Evolutionary conservation across 345 rosid genomes (phyloP).

Genomic region (Populus ilicifolia): DNA sequence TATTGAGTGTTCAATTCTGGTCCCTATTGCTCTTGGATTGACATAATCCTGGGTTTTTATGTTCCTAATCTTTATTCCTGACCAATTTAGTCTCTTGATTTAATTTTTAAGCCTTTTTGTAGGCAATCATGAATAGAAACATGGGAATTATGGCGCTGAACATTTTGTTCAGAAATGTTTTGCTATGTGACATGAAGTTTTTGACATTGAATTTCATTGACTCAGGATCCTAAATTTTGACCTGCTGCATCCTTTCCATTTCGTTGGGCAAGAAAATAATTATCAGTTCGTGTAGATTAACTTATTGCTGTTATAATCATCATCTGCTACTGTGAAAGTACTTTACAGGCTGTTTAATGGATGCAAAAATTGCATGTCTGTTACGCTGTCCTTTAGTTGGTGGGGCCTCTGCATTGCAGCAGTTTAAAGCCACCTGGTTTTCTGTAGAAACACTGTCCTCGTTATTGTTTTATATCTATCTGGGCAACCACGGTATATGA

Average conservation of each 20-base stretch:
- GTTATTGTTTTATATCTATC: not conserved
- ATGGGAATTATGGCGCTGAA: not conserved
- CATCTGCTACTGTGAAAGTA: not conserved
- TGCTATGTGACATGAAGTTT: not conserved
- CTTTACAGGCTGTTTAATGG: not conserved
- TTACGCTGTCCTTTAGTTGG: not conserved
- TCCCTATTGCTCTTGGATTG: not conserved
- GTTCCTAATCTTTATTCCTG: not conserved
- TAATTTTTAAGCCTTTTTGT: not conserved
- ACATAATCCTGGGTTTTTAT: not conserved
- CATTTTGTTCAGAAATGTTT: not conserved
- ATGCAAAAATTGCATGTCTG: slow-evolving; percentile 4
- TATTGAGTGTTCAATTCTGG: not conserved
- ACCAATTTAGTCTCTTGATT: not conserved
- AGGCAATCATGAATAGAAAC: not conserved
- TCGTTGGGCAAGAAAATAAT: not conserved
- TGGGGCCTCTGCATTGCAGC: slow-evolving; percentile 1
- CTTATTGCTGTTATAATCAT: not conserved
- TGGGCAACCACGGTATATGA: not conserved
- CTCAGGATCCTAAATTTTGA: not conserved
- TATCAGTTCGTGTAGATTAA: not conserved
- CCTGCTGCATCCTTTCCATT: not conserved
- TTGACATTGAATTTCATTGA: not conserved
- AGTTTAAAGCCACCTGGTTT: slow-evolving; percentile 9
- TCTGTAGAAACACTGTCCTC: slow-evolving; percentile 5